Conservation (phyloP, 148 eudicot genomes). For the Silene uniflora region DNA sequence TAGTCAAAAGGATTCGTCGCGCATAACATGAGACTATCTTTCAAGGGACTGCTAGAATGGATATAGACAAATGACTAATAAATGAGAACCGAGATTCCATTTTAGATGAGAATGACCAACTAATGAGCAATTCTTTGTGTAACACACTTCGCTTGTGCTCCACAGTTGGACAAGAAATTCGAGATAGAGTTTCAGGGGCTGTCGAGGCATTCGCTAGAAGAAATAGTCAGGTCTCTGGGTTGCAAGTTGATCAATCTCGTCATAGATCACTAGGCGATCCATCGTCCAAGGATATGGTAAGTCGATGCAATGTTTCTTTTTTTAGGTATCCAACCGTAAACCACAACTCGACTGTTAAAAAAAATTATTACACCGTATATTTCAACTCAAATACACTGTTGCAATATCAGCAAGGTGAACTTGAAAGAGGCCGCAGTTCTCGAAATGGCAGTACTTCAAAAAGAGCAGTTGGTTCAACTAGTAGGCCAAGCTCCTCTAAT, state of each 20-base stretch:
- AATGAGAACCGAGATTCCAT: not conserved
- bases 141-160: conserved; percentile 2
- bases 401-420: conserved; percentile 55
- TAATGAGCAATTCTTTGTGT: not conserved
- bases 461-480: conserved; percentile 54
- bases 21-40: too few relatives aligned
- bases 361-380: not conserved
- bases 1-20: too few relatives aligned
- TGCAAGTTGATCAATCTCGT: conserved; percentile 64
- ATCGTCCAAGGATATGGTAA: conserved; percentile 73
- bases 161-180: conserved; percentile 56
- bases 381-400: not conserved
- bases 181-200: conserved; percentile 75
- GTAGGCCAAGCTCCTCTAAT: conserved; percentile 83
- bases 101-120: too few relatives aligned
- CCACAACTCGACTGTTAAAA: not conserved
- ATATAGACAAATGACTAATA: not conserved
- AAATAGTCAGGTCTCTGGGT: conserved; percentile 44
- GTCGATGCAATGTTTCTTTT: conserved; percentile 8
- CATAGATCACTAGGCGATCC: conserved; percentile 57
- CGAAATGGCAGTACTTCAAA: conserved; percentile 66
- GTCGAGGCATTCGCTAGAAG: conserved; percentile 72
- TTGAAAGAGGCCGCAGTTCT: conserved; percentile 66
- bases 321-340: not conserved
- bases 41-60: not conserved